Base-by-base conservation (phyloP, 2,329 filamentous ascomycete species). In the Alternaria triticimaculans region DNA sequence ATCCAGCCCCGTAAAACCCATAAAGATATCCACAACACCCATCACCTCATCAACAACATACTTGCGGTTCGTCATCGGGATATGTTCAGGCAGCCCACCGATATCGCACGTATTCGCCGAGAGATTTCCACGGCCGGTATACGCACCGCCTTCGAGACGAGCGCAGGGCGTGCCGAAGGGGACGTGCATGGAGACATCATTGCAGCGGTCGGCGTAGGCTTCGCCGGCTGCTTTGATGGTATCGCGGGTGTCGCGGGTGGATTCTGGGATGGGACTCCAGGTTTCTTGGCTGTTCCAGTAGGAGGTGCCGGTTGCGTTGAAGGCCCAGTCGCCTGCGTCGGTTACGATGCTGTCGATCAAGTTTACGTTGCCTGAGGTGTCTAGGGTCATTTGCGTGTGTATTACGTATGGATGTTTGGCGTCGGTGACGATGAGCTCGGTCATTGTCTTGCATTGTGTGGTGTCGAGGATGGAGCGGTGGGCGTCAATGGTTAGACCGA, bases 21-120 rank as follows among this genome's bases (percentile, higher is more conserved):
- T 56, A 15, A 73, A 72, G 5, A 76, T 66, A 43, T 72, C 67
- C 28, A 74, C 72, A 18, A 68, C 64, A 6, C 73, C 73, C 46
- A 60, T 59, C 25, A 64, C 68, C 58, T 76, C 73, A 55, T 75
- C 72, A 12, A 74, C 60, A 21, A 75, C 72, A 55, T 76, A 75
- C 41, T 67, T 57, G 2, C 72, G 57, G 33, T 74, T 70, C 10
- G 67, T 62, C 68, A 71, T 61, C 3, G 67, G 64, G 23, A 71
- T 59, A 20, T 70, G 60, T 4, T 56, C 55, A 0, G 66, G 66
- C 5, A 68, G 45, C 20, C 63, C 60, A 7, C 63, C 66, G 6
- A 65, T 53, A 20, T 57, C 49, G 14, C 66, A 68, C 2, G 63
- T 67, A 23, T 69, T 60, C 2, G 64, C 65, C 6, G 67, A 65